These are phyloP conservation scores for Zopfochytrium polystomum DNA, from an alignment of 371 early-diverging fungal genomes.

Conservation along the genomic window DNA sequence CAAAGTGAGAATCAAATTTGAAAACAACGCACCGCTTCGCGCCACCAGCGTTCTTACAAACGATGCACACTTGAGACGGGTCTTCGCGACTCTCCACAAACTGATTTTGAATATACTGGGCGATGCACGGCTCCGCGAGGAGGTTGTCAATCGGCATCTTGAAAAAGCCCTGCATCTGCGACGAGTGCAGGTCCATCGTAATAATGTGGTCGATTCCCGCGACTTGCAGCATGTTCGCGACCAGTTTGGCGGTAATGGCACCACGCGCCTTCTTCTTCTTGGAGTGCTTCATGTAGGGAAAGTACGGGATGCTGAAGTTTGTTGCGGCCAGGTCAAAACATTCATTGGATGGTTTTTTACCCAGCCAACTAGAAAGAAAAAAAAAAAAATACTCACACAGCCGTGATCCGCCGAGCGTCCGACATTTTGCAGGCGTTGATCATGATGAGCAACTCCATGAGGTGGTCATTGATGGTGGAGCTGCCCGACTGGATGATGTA, in stretches of 20 bases:
- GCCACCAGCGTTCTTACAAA: constrained; percentile 96
- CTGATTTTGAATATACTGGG: constrained; percentile 72
- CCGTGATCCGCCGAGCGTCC: constrained; percentile 80
- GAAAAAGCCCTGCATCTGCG: constrained; percentile 97
- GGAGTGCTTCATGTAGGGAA: constrained; percentile 94
- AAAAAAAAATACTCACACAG: constrained; percentile 33
- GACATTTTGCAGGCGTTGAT: constrained; percentile 90
- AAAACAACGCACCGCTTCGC: constrained; percentile 74
- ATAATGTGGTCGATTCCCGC: constrained; percentile 97
- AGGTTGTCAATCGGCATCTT: constrained; percentile 93
- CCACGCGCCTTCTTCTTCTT: constrained; percentile 94
- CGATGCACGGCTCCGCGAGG: constrained; percentile 88
- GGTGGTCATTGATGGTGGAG: constrained; percentile 80
- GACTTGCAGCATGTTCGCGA: constrained; percentile 92
- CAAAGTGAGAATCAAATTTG: not conserved
- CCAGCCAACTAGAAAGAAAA: not conserved
- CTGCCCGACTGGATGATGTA: constrained; percentile 93
- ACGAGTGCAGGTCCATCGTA: constrained; percentile 84
- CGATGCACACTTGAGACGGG: not conserved
- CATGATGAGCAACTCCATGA: constrained; percentile 96
- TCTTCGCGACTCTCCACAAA: not conserved
- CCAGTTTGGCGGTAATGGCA: constrained; percentile 91
- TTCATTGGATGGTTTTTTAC: not conserved
- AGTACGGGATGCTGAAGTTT: constrained; percentile 86
- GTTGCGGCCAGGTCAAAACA: not conserved